Evolutionary conservation across 2,329 filamentous ascomycete species (phyloP), one percentile per base, ranked within the genome.

Genomic region (Monilinia vaccinii-corymbosi): DNA sequence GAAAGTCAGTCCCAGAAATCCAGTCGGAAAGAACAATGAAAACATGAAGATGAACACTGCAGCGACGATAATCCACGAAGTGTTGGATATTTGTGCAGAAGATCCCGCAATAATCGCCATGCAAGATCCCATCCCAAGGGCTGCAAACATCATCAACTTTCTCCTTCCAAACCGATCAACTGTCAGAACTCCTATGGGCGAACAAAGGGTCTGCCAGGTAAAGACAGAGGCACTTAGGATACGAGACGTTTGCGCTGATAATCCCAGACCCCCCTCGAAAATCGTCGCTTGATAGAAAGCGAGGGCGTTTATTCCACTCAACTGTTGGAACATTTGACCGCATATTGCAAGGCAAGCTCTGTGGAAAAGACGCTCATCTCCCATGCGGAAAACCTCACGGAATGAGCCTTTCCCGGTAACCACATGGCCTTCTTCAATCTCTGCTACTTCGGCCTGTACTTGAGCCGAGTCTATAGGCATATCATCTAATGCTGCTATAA

Each of bases 91-190:
- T 10, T 56, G 58, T 1, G 51, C 49, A 21, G 68, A 69, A 32
- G 63, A 66, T 44, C 69, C 71, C 1, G 72, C 71, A 10, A 84
- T 75, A 42, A 89, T 77, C 1, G 82, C 79, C 87, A 90, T 89
- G 49, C 82, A 85, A 2, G 77, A 70, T 25, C 82, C 82, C 76
- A 85, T 84, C 0, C 83, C 83, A 34, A 80, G 74, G 0, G 83
- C 82, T 53, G 86, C 87, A 63, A 89, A 82, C 21, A 91, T 73
- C 85, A 91, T 90, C 62, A 91, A 79, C 68, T 82, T 81, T 21
- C 87, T 80, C 32, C 88, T 83, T 13, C 86, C 86, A 4, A 86
- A 81, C 1, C 81, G 79, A 71, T 79, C 77, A 56, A 79, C 78
- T 2, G 74, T 71, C 18, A 72, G 72, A 4, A 76, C 65, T 1